Percentiles rank a stretch among this genome's conserved stretches.
These are phyloP conservation scores for Trichoderma afroharzianum DNA, from an alignment of 2,329 filamentous ascomycete species.

Conservation along the genomic window DNA sequence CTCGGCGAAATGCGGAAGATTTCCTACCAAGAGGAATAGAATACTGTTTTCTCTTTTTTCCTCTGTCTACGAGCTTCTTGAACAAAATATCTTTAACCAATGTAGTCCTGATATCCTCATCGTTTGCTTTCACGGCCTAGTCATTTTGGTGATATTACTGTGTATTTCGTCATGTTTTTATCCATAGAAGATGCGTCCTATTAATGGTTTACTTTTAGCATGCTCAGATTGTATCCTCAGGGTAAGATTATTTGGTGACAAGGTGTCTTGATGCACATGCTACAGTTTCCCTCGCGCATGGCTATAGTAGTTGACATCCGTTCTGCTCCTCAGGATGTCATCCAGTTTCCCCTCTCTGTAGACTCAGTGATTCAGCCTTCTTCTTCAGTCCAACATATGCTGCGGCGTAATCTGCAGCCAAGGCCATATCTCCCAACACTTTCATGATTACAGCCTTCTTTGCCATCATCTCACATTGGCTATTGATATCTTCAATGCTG, in stretches of 20 bases:
- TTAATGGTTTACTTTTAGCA: background rate
- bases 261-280: background rate
- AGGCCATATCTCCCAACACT: conserved; percentile 58
- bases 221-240: background rate
- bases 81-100: background rate
- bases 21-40: conserved; percentile 76
- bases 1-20: conserved; percentile 98
- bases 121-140: background rate
- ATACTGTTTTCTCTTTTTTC: background rate
- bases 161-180: background rate
- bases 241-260: background rate
- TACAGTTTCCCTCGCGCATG: background rate
- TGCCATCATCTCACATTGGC: conserved; percentile 73
- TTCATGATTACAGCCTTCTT: conserved; percentile 79
- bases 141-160: background rate
- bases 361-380: conserved; percentile 30
- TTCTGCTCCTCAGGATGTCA: background rate
- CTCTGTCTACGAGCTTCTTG: background rate
- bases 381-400: conserved; percentile 59
- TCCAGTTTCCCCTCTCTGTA: conserved; percentile 18
- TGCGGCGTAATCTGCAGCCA: conserved; percentile 65
- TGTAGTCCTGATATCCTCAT: background rate
- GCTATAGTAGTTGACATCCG: background rate
- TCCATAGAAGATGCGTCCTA: background rate
- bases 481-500: conserved; percentile 59